A percentile compares a stretch with the other conserved stretches of the same genome.
Conservation (phyloP, 345 rosid species). For the Moricandia arvensis region DNA sequence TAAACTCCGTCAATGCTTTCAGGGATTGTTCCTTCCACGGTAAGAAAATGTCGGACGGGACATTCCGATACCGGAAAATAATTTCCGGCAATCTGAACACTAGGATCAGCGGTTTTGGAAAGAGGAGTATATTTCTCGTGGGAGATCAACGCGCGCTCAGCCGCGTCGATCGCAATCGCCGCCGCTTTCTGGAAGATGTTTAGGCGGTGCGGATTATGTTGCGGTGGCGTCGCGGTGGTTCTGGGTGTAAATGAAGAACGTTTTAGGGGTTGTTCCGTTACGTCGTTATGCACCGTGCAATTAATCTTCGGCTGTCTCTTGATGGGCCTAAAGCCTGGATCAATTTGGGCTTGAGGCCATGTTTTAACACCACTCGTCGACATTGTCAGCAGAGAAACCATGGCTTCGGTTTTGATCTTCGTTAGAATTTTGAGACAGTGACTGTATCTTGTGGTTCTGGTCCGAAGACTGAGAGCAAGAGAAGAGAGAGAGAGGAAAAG, state of each 20-base stretch:
- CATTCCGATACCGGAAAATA: conserved; percentile 82
- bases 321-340: conserved; percentile 24
- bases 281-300: conserved; percentile 36
- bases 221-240: conserved; percentile 31
- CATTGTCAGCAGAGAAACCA: conserved; percentile 31
- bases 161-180: conserved; percentile 53
- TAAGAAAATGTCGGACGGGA: conserved; percentile 46
- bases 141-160: conserved; percentile 56
- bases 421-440: conserved; percentile 12
- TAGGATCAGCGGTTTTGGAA: conserved; percentile 78
- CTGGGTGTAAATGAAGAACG: conserved; percentile 11
- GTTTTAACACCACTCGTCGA: conserved; percentile 6
- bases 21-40: conserved; percentile 68
- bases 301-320: conserved; percentile 8
- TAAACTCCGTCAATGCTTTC: conserved; percentile 78
- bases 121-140: conserved; percentile 57
- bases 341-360: conserved; percentile 25
- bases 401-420: conserved; percentile 5
- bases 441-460: conserved; percentile 11
- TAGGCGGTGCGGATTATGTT: conserved; percentile 40
- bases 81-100: conserved; percentile 77
- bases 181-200: conserved; percentile 70
- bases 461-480: conserved; percentile 12
- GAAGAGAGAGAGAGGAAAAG: conserved; percentile 6
- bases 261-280: conserved; percentile 18